phyloP scores from a whole-genome alignment of 2,329 filamentous ascomycete genomes.

The Claviceps capensis region DNA sequence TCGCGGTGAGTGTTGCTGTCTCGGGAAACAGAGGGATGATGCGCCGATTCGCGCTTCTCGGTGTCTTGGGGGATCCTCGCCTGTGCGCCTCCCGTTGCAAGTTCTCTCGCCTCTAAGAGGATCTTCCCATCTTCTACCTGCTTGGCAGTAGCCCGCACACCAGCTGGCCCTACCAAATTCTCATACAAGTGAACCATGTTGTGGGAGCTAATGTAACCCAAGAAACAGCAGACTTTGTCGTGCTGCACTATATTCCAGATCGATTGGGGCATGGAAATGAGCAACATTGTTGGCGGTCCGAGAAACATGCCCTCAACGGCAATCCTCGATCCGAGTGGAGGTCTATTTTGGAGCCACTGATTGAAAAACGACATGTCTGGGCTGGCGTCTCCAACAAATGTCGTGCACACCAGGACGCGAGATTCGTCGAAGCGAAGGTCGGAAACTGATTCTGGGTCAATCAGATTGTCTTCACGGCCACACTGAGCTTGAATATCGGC shows the following conservation, averaged over 20 bases:
- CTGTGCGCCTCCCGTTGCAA: constrained; percentile 22
- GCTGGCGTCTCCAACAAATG: constrained; percentile 51
- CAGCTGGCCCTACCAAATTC: constrained; percentile 35
- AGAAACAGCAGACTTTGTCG: constrained; percentile 51
- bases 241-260: constrained; percentile 53
- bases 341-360: constrained; percentile 49
- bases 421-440: constrained; percentile 49
- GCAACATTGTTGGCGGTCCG: constrained; percentile 50
- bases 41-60: constrained; percentile 14
- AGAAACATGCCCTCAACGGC: constrained; percentile 55
- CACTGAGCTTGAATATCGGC: constrained; percentile 11
- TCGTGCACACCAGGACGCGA: constrained; percentile 52
- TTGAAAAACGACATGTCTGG: constrained; percentile 53
- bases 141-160: constrained; percentile 32
- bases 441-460: constrained; percentile 33
- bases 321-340: constrained; percentile 42
- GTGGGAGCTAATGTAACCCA: constrained; percentile 52
- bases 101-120: constrained; percentile 38
- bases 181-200: constrained; percentile 54
- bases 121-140: constrained; percentile 45
- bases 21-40: constrained; percentile 12
- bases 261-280: constrained; percentile 51
- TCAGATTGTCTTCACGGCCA: constrained; percentile 24
- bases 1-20: constrained; percentile 13
- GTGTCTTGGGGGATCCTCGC: constrained; percentile 15